Conservation (phyloP, 148 eudicot species). For the Vaccinium darrowii region DNA sequence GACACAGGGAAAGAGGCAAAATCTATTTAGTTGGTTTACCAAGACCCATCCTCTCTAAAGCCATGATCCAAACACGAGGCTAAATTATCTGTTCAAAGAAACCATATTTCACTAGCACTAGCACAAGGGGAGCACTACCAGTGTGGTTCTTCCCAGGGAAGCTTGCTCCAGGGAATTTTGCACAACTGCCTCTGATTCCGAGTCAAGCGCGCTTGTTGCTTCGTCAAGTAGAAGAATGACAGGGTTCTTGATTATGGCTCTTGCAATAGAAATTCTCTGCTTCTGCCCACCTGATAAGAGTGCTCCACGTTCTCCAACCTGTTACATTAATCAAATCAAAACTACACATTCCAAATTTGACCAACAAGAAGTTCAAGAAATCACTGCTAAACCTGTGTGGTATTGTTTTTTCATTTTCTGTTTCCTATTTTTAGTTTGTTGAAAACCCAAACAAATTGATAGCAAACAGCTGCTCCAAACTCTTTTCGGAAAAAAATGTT, state of each 20-base stretch:
- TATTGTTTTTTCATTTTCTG: not conserved
- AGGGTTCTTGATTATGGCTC: conserved; percentile 88
- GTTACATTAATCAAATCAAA: conserved; percentile 1
- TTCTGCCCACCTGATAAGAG: conserved; percentile 94
- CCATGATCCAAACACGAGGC: not conserved
- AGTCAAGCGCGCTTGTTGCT: conserved; percentile 95
- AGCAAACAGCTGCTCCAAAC: not conserved
- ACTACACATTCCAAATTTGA: not conserved
- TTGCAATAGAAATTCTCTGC: conserved; percentile 92
- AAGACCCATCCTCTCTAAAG: not conserved
- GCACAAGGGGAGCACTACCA: not conserved
- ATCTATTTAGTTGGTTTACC: not conserved
- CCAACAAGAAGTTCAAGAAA: not conserved
- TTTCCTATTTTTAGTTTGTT: not conserved
- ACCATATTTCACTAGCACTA: not conserved
- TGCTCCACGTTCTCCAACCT: conserved; percentile 94
- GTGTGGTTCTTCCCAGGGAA: not conserved
- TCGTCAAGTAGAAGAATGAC: conserved; percentile 86
- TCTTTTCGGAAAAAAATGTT: not conserved
- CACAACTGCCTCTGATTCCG: conserved; percentile 17
- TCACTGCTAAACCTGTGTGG: not conserved
- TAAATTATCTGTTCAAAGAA: not conserved
- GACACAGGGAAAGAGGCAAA: not conserved
- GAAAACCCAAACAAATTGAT: not conserved
- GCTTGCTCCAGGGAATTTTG: not conserved